Evolutionary conservation across 2,329 filamentous ascomycete genomes (phyloP), one percentile per base, ranked within the genome.

Genomic region (Phoma herbarum): DNA sequence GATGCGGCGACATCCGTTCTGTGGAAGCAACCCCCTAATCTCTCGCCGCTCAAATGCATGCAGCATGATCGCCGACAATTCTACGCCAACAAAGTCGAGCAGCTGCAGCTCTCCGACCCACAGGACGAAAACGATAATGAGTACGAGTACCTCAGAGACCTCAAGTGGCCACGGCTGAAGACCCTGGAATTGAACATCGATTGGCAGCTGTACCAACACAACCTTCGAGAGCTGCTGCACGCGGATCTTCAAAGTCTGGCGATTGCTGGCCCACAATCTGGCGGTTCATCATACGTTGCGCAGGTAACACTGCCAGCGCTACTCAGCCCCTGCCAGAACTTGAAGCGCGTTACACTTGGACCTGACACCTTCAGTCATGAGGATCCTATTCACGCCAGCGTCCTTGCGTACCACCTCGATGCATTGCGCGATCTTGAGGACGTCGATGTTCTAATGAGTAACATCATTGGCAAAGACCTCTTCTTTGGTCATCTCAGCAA

Each of bases 71-170:
- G 72, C 23, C 59, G 65, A 22, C 72, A 76, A 48, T 64, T 68
- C 56, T 75, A 76, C 52, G 72, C 74, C 28, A 68, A 64, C 61
- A 75, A 75, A 42, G 60, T 75, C 12, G 63, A 73, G 39, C 57
- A 60, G 10, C 52, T 74, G 9, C 75, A 71, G 47, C 57, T 67
- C 3, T 56, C 67, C 18, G 65, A 63, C 8, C 63, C 66, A 42
- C 57, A 65, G 5, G 39, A 57, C n/a, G 67, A 64, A 23, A 49
- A 44, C 37, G 42, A 56, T 3, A 59, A 62, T 12, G 60, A 62
- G 5, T 53, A 71, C 18, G 65, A 66, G 20, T 73, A 71, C 49
- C 60, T 75, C 23, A 61, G 65, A 23, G 62, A 59, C 29, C 59
- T 75, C 35, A 9, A 52, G 8, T 76, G 73, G 74, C 72, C 73